Base-by-base conservation (phyloP, 495 filamentous ascomycete species). In the Aspergillus conjunctus region DNA sequence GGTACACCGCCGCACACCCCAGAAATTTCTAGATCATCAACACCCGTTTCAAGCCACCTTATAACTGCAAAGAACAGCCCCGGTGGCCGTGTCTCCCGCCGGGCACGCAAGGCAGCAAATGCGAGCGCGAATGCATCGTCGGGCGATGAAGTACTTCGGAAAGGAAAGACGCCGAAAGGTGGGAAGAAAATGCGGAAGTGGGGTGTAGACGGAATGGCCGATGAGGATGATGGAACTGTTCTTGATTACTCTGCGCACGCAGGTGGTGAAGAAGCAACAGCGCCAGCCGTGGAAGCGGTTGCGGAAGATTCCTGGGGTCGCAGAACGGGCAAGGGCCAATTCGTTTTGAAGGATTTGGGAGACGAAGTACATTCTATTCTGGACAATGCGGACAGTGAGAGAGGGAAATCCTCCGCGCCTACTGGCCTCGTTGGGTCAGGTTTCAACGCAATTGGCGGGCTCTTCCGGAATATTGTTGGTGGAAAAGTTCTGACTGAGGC, bases 281-380 rank as follows among this genome's bases (percentile, higher is more conserved):
- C 88, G 33, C 80, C 83, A 22, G 73, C 76, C 22, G 75, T 92
- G 21, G 91, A 94, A 64, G 83, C 84, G 34, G 86, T 98, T 20
- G 85, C 90, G 54, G 83, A 87, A 39, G 87, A 87, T 11, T 83
- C 89, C 18, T 94, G 90, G 90, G 94, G 94, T 17, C 89, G 81
- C 18, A 87, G 85, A 62, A 95, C 92, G 7, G 83, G 85, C 12
- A 92, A 92, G 74, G 94, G 94, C 7, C 88, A 97, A 63, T 98
- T 97, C 60, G 90, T 98, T 33, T 78, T 98, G 66, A 97, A 89
- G 65, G 94, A 98, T 66, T 73, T 98, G 51, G 94, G 91, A 53
- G 91, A 94, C 59, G 91, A 98, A 70, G 91, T 97, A n/a, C 86
- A 96, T 60, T 89, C 88, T 11, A 96, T 98, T 51, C 79, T 97